A percentile compares a stretch with the other conserved stretches of the same genome.
These are phyloP conservation scores for Madurella fahalii DNA, from an alignment of 2,329 filamentous ascomycete species.

Conservation along the genomic window DNA sequence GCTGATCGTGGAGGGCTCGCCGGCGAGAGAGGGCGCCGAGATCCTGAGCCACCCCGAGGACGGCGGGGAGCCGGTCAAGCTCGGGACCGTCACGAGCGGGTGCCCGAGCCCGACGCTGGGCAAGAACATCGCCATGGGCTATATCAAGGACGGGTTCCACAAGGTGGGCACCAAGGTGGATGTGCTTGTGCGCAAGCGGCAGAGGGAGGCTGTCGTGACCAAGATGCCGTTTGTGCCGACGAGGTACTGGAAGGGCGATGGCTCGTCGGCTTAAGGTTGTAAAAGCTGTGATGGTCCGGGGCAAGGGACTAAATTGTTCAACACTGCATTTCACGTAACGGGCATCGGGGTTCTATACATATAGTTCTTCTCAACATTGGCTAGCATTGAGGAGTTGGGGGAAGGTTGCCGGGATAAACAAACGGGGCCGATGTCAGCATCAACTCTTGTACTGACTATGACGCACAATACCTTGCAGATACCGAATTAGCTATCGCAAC, in stretches of 20 bases:
- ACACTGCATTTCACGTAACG: constrained; percentile 14
- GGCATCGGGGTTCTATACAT: constrained; percentile 3
- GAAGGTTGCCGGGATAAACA: neutral
- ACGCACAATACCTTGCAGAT: neutral
- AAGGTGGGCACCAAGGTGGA: constrained; percentile 79
- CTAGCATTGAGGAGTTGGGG: neutral
- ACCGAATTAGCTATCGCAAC: neutral
- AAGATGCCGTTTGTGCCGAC: constrained; percentile 87
- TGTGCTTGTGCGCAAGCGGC: constrained; percentile 72
- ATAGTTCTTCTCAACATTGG: constrained; percentile 13
- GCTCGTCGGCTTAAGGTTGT: constrained; percentile 11
- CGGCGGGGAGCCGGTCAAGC: constrained; percentile 52
- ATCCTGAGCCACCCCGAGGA: constrained; percentile 52
- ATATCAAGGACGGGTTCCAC: constrained; percentile 75
- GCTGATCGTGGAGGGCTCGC: constrained; percentile 76
- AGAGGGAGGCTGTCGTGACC: constrained; percentile 67
- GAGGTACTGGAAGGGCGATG: constrained; percentile 63
- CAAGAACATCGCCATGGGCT: constrained; percentile 95
- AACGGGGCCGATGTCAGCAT: neutral
- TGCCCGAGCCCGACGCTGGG: constrained; percentile 81
- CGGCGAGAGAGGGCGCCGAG: constrained; percentile 82
- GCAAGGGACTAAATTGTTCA: constrained; percentile 10
- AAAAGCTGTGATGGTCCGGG: neutral
- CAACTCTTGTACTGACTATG: neutral
- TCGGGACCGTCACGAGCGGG: constrained; percentile 84